A percentile compares a stretch with the other conserved stretches of the same genome.
phyloP scores from a whole-genome alignment of 176 grass and related monocot genomes.

The Oryza brachyantha region DNA sequence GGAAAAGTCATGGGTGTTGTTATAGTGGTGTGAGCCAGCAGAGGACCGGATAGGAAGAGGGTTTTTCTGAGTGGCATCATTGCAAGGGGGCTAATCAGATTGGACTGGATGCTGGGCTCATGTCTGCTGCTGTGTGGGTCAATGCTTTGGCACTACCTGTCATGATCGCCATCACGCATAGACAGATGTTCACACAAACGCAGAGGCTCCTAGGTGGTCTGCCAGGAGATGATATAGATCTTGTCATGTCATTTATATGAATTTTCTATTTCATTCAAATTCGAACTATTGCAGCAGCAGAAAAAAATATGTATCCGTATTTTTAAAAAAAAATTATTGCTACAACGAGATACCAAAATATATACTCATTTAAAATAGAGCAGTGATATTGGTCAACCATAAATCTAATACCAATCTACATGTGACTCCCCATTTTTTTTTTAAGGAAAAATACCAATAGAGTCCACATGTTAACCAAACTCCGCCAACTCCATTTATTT shows the following conservation, averaged over 20 bases:
- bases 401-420: too few species aligned
- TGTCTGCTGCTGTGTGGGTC: conserved; percentile 47
- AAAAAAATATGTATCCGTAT: too few species aligned
- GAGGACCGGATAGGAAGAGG: conserved; percentile 4
- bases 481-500: too few species aligned
- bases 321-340: too few species aligned
- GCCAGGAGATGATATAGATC: conserved; percentile 10
- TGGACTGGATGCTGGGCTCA: conserved; percentile 59
- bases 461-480: too few species aligned
- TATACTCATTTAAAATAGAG: too few species aligned
- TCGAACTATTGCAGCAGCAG: too few species aligned
- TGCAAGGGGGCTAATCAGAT: conserved; percentile 65
- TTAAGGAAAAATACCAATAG: too few species aligned
- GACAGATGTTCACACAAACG: background rate
- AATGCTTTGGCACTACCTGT: conserved; percentile 31
- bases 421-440: too few species aligned
- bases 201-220: background rate
- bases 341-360: too few species aligned
- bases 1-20: conserved; percentile 16
- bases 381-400: too few species aligned
- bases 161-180: conserved; percentile 35
- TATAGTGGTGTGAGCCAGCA: conserved; percentile 32
- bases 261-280: too few species aligned
- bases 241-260: background rate
- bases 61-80: conserved; percentile 55